Percentiles rank a stretch among this genome's conserved stretches.
Evolutionary conservation across 352 stramenopile species (phyloP).

Genomic region (Globisporangium irregulare): DNA sequence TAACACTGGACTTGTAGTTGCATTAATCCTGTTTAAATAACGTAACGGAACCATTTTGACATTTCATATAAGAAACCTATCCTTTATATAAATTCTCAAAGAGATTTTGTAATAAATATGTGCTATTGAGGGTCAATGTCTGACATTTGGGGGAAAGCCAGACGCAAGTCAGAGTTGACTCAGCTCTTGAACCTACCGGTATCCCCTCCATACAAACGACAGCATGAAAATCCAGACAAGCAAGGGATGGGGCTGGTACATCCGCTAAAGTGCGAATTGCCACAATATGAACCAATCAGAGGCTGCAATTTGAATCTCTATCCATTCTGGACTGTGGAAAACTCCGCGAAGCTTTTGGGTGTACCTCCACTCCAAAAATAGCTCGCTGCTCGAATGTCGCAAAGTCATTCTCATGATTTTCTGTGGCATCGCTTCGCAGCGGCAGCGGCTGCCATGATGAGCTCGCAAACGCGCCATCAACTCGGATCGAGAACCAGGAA

Average conservation of each 20-base stretch:
- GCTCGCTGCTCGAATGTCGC: neutral
- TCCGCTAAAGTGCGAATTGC: neutral
- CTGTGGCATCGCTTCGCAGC: neutral
- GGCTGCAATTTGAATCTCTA: neutral
- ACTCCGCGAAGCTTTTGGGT: neutral
- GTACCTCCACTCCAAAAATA: neutral
- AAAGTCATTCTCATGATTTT: neutral
- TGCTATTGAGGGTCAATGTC: neutral
- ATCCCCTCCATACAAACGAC: slow-evolving; percentile 3
- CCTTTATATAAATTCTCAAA: neutral
- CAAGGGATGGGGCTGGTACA: neutral
- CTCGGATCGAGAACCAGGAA: neutral
- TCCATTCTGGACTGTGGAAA: neutral
- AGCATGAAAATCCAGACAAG: slow-evolving; percentile 10
- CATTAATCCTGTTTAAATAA: neutral
- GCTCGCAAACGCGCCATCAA: neutral
- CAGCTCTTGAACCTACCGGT: neutral
- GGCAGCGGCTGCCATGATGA: neutral
- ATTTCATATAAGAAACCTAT: neutral
- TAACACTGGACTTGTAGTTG: neutral
- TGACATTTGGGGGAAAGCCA: neutral
- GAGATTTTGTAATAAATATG: neutral
- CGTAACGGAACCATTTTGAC: no score
- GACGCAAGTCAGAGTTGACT: neutral
- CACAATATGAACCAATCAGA: neutral